Base-by-base conservation (phyloP, 192 early-diverging fungal species). In the Pecoramyces ruminantium region DNA sequence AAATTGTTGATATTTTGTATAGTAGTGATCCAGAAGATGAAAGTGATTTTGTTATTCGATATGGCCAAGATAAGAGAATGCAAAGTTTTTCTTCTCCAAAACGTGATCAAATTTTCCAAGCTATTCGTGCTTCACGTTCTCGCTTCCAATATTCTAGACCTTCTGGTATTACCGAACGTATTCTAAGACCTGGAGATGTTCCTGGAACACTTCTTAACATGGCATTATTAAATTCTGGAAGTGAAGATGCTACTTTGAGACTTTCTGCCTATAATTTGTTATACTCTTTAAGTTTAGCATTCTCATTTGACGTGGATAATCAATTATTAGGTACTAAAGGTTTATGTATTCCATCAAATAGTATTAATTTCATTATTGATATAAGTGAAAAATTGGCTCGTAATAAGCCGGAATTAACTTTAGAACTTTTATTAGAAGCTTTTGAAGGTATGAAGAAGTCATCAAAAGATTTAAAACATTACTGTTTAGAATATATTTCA, bases 161-260 rank as follows among this genome's bases (percentile, higher is more conserved):
- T 18, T 82, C 85, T 16, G 88, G 86, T 78, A 85, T 92, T 28
- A 85, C 87, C 28, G 93, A 95, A 78, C 90, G 95, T 79, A 89
- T 86, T 4, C 92, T 98, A 78, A 90, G 92, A 78, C 95, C 96
- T 8, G 87, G 89, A 16, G 95, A 96, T 88, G 95, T 97, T 13
- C 94, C 96, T 0, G 97, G 96, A 16, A 93, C 92, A 27, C 84
- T 98, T 51, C 87, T 98, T 42, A 98, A 97, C 80, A 95, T 98
- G 87, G 94, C 96, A 28, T 83, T 99, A 81, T 86, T 96, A 58
- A 97, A 97, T 84, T 87, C 95, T 77, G 95, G 93, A 0, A 93
- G 92, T 51, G 91, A 93, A 29, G 95, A 97, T 81, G 87, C 94
- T 5, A 89, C 88, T 39, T 84, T 99, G 58, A 87, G 96, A 16